Evolutionary conservation across 371 early-diverging fungal genomes (phyloP).

Genomic region (Mucor sp.): DNA sequence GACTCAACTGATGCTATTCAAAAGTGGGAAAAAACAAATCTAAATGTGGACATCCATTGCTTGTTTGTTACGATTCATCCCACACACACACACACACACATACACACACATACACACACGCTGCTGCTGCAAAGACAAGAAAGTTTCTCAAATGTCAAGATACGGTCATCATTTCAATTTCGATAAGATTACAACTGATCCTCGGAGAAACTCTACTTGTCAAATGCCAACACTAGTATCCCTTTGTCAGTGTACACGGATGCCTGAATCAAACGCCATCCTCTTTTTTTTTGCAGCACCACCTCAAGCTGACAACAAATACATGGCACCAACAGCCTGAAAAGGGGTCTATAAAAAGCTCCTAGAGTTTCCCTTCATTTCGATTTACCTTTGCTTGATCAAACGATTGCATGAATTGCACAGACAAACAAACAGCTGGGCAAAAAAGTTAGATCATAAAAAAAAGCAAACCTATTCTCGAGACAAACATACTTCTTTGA

Average conservation of each 20-base stretch:
- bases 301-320: neutral
- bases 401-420: neutral
- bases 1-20: neutral
- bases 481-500: neutral
- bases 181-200: slow-evolving; percentile 10
- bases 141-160: neutral
- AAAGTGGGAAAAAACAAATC: neutral
- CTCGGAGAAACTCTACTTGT: slow-evolving; percentile 23
- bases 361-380: neutral
- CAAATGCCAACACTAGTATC: neutral
- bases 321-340: neutral
- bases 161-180: slow-evolving; percentile 12
- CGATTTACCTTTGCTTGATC: neutral
- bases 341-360: neutral
- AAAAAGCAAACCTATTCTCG: neutral
- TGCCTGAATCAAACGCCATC: neutral
- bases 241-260: neutral
- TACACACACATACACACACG: neutral
- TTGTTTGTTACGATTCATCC: neutral
- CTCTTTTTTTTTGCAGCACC: too few species aligned
- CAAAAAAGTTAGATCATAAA: neutral
- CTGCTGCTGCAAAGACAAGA: neutral
- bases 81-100: neutral
- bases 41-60: neutral
- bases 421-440: neutral